Evolutionary conservation across 2,329 filamentous ascomycete genomes (phyloP).

Genomic region (Fusarium staphyleae): DNA sequence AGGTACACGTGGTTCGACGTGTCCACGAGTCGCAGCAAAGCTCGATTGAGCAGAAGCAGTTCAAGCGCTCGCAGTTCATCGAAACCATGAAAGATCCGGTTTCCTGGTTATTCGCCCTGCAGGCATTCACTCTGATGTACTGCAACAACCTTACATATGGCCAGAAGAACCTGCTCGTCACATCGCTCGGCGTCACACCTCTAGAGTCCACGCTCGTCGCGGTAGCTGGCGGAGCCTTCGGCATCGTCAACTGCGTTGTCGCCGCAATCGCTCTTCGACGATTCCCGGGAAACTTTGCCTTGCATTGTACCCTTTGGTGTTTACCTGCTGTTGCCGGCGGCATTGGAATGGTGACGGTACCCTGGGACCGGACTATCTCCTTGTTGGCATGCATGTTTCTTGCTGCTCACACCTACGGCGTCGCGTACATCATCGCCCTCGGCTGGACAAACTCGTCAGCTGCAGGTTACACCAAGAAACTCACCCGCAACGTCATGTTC

Average conservation of each 20-base stretch:
- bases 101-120: constrained; percentile 44
- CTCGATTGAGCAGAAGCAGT: constrained; percentile 48
- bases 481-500: constrained; percentile 51
- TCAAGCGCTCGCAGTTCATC: constrained; percentile 43
- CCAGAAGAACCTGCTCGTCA: constrained; percentile 49
- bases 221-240: constrained; percentile 48
- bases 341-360: constrained; percentile 41
- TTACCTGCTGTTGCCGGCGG: constrained; percentile 38
- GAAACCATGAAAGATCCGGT: constrained; percentile 43
- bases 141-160: constrained; percentile 51
- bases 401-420: constrained; percentile 46
- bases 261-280: constrained; percentile 44
- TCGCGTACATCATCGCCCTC: constrained; percentile 40
- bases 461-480: constrained; percentile 53
- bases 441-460: constrained; percentile 47
- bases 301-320: constrained; percentile 27
- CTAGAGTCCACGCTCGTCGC: constrained; percentile 51
- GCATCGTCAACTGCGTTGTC: constrained; percentile 43
- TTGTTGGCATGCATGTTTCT: constrained; percentile 41
- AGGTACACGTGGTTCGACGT: constrained; percentile 46
- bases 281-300: no score
- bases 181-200: constrained; percentile 45
- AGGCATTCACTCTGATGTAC: constrained; percentile 46
- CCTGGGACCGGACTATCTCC: constrained; percentile 36
- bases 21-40: constrained; percentile 43